These are phyloP conservation scores for Pleurotus tuber-regium DNA, from an alignment of 768 basidiomycete genomes.

Conservation along the genomic window DNA sequence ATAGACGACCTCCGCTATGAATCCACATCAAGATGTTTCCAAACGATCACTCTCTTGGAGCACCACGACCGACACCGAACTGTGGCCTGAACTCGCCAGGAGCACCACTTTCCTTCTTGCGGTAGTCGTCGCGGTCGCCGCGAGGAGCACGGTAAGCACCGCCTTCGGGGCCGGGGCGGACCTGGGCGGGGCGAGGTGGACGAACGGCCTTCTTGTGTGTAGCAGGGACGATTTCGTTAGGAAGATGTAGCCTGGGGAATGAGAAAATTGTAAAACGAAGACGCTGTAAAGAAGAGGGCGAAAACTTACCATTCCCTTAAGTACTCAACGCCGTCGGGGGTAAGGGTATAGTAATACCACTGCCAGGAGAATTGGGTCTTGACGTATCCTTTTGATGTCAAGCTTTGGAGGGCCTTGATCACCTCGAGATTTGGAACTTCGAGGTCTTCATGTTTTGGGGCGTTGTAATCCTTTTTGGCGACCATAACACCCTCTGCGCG, in stretches of 20 bases:
- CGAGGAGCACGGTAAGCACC: slow-evolving; percentile 87
- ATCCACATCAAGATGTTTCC: not conserved
- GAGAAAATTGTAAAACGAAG: not conserved
- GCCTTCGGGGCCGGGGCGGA: slow-evolving; percentile 61
- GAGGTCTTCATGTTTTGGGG: slow-evolving; percentile 92
- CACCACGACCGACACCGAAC: slow-evolving; percentile 90
- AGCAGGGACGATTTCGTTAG: slow-evolving; percentile 91
- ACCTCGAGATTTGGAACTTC: slow-evolving; percentile 69
- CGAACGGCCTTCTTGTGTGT: slow-evolving; percentile 98
- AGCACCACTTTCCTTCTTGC: slow-evolving; percentile 87
- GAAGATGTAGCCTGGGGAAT: slow-evolving; percentile 81
- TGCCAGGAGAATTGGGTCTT: slow-evolving; percentile 99
- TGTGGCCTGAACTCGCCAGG: slow-evolving; percentile 88
- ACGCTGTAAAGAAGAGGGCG: not conserved
- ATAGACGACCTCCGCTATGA: too few relatives aligned
- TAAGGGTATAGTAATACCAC: slow-evolving; percentile 97
- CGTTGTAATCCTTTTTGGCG: slow-evolving; percentile 99
- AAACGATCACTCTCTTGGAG: slow-evolving; percentile 60
- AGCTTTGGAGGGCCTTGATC: slow-evolving; percentile 69
- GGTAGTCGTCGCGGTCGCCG: slow-evolving; percentile 87
- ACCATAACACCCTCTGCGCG: slow-evolving; percentile 92
- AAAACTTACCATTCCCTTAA: slow-evolving; percentile 78
- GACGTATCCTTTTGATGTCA: slow-evolving; percentile 79
- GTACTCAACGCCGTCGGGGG: slow-evolving; percentile 95
- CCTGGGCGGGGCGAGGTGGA: slow-evolving; percentile 76